These are phyloP conservation scores for Cystofilobasidium capitatum DNA, from an alignment of 768 basidiomycete genomes.

Conservation along the genomic window DNA sequence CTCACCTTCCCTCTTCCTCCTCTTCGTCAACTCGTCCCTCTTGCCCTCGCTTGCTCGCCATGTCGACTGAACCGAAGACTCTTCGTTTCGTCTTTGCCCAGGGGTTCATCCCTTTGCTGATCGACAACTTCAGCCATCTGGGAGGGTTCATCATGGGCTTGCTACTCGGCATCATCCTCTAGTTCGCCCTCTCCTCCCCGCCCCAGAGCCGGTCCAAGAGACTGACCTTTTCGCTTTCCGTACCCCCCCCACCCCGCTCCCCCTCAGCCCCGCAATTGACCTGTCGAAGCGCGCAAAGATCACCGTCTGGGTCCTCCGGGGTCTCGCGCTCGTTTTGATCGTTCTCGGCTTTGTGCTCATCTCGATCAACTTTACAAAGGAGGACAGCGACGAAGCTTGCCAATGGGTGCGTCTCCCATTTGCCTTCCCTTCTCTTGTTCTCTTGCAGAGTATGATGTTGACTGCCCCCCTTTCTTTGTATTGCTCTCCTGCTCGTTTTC, in stretches of 20 bases:
- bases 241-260: neutral
- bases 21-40: neutral
- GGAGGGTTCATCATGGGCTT: slow-evolving; percentile 52
- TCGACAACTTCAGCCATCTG: slow-evolving; percentile 89
- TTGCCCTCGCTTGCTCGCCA: no score
- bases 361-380: slow-evolving; percentile 60
- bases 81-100: neutral
- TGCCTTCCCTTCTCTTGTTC: slow-evolving; percentile 2
- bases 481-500: no score
- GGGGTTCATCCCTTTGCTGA: slow-evolving; percentile 45
- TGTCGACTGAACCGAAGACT: neutral
- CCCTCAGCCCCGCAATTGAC: slow-evolving; percentile 63
- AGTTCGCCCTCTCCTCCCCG: slow-evolving; percentile 34
- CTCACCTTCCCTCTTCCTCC: slow-evolving; percentile 14
- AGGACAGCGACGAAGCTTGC: slow-evolving; percentile 71
- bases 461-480: neutral
- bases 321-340: slow-evolving; percentile 63
- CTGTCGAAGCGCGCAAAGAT: slow-evolving; percentile 60
- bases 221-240: no score
- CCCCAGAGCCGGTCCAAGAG: no score
- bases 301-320: slow-evolving; percentile 63
- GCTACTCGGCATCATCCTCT: slow-evolving; percentile 69
- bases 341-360: slow-evolving; percentile 74
- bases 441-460: neutral
- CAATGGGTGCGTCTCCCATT: slow-evolving; percentile 32